Base-by-base conservation (phyloP, 2,329 filamentous ascomycete genomes). In the Cladorrhinum sp. region DNA sequence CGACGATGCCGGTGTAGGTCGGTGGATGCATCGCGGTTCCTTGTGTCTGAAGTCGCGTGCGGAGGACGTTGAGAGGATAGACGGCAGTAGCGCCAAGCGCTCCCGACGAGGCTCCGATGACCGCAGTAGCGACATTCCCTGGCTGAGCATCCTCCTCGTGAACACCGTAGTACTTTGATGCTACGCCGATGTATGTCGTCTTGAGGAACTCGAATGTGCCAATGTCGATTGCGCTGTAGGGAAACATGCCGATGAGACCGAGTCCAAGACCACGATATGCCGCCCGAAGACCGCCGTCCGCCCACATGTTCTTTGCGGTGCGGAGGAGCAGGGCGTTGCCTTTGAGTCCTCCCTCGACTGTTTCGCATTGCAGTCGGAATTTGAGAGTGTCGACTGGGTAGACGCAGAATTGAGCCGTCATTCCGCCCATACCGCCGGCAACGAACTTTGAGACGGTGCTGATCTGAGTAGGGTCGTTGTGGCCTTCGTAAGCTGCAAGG, bases 171-270 rank as follows among this genome's bases (percentile, higher is more conserved):
- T 82, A 77, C 61, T 84, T 86, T 12, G 92, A 90, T 70, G 92
- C 90, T 65, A 88, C 87, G 3, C 77, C 77, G 33, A 89, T 84
- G 65, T 96, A 86, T 7, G 81, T 81, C 53, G 84, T 86, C 76
- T 99, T 99, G 64, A 97, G 83, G 62, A 95, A 86, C 76, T 99
- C 95, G 71, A 98, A 99, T 0, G 92, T 96, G 66, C 91, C 92
- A 70, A 99, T 88, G 72, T 99, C 95, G 71, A 99, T 96, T 55
- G 95, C 95, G 48, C 92, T 94, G 74, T 98, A 99, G 0, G 95
- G 95, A 70, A 99, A 99, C 87, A 98, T 97, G 73, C 95, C 95
- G 55, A 97, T 78, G 3, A 99, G 82, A 16, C 95, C 95, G 85
- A 98, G 95, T 0, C 92, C 93, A 33, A 99, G 83, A 46, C 95